A percentile compares a stretch with the other conserved stretches of the same genome.
These are phyloP conservation scores for Hypoxylon sp. DNA, from an alignment of 2,329 filamentous ascomycete species.

Conservation along the genomic window DNA sequence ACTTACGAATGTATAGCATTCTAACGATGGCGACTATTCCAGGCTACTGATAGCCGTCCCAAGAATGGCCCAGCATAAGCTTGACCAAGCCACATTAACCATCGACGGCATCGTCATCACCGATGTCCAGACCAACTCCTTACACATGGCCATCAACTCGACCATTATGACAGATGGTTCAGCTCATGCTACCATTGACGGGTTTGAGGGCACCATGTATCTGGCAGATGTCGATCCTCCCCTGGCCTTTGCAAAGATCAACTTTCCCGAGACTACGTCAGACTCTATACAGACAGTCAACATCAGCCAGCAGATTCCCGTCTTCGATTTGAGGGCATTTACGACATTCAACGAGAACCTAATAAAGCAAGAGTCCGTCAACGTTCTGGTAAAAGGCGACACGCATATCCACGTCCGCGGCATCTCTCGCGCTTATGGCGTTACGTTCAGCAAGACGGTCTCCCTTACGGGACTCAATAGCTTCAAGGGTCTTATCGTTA, in stretches of 20 bases:
- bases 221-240: constrained; percentile 59
- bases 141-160: constrained; percentile 64
- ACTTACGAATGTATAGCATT: too few species aligned
- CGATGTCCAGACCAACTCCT: constrained; percentile 54
- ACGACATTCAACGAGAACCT: constrained; percentile 65
- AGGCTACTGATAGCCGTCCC: constrained; percentile 66
- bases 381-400: constrained; percentile 60
- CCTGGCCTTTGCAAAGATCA: constrained; percentile 58
- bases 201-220: constrained; percentile 63
- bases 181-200: constrained; percentile 60
- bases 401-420: constrained; percentile 61
- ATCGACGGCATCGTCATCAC: constrained; percentile 62
- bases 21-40: too few species aligned
- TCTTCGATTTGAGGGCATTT: constrained; percentile 59
- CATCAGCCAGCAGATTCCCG: constrained; percentile 57
- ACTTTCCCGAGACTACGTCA: constrained; percentile 61
- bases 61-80: constrained; percentile 64
- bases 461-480: constrained; percentile 61
- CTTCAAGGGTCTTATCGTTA: constrained; percentile 64
- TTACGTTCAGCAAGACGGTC: constrained; percentile 66
- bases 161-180: constrained; percentile 61
- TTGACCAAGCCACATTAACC: constrained; percentile 61
- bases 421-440: constrained; percentile 57
- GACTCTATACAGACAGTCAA: constrained; percentile 61
- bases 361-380: constrained; percentile 59